These are phyloP conservation scores for Dunaliella primolecta DNA, from an alignment of 139 green algal genomes.

Conservation along the genomic window DNA sequence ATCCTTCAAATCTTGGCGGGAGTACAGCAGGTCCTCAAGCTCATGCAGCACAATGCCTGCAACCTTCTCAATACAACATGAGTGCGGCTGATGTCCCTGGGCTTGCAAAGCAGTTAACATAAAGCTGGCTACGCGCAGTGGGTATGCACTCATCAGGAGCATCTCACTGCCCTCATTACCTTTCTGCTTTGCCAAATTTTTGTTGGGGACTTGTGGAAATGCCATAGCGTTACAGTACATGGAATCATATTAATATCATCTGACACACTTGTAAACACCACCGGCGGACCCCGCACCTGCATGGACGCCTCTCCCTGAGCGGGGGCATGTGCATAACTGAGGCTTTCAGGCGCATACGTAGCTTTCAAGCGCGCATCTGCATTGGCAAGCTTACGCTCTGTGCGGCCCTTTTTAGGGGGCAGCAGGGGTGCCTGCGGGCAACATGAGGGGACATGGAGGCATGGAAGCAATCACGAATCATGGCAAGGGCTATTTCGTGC, in stretches of 20 bases:
- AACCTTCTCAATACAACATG: background rate
- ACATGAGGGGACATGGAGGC: too few relatives aligned
- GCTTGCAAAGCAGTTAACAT: background rate
- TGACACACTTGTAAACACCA: too few relatives aligned
- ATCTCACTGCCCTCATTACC: too few relatives aligned
- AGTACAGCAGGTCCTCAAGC: background rate
- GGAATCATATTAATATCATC: background rate
- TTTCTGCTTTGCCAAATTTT: too few relatives aligned
- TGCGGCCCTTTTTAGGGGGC: background rate
- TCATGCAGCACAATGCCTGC: background rate
- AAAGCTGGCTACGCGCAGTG: background rate
- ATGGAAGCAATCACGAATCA: too few relatives aligned
- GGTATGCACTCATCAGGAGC: background rate
- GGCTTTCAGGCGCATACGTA: background rate
- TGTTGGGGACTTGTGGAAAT: background rate
- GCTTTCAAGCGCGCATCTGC: background rate
- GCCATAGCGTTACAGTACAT: background rate
- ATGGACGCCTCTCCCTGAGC: background rate
- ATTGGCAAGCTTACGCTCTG: background rate
- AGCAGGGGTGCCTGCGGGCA: background rate
- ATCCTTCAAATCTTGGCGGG: background rate
- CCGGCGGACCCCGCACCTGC: too few relatives aligned
- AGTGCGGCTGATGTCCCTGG: background rate
- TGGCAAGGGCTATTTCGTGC: too few relatives aligned
- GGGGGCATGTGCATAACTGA: background rate